Base-by-base conservation (phyloP, 352 stramenopile species). In the Pythium aquatile region DNA sequence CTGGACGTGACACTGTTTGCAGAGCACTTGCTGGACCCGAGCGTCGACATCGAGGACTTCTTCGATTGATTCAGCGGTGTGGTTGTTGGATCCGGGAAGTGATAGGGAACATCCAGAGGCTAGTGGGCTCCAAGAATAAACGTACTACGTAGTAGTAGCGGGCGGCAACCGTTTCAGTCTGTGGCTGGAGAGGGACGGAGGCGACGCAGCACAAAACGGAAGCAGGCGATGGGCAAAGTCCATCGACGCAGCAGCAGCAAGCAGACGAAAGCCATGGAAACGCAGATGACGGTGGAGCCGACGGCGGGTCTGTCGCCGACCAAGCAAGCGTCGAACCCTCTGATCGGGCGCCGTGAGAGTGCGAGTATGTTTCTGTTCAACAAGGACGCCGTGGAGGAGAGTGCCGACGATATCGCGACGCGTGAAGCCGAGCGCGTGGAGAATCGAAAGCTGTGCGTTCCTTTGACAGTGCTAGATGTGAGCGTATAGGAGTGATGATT, bases 291-390 rank as follows among this genome's bases (percentile, higher is more conserved):
- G 52, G 16, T 58, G 16, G 52, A 55, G 48, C 11, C 52, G 13
- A 8, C 37, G 30, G 30, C 55, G 11, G 24, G 28, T 20, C 13
- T 8, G 20, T 66, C 61, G 14, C 40, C 69, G 14, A 55, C 66
- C 3, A 63, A 66, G 32, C 10, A 57, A 3, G 32, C 26, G 3
- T 55, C 28, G 24, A 35, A 55, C 26, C 24, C 60, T 35, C 16
- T 66, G 8, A 68, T 73, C 35, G 48, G 56, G 5, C 76, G 80
- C 1, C 70, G 77, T 20, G 78, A 81, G 49, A 88, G 76, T 55
- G 66, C 60, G 17, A 83, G 78, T 13, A 40, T 85, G 49, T 87
- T 89, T 40, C 67, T 86, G 29, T 87, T 89, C 55, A 74, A 79
- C 24, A 70, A 81, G 24, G 65, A 73, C 3, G 37, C 35, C 3